Percentiles rank a stretch among this genome's conserved stretches.
phyloP scores from a whole-genome alignment of 1,284 basidiomycete species.

The Papiliotrema flavescens region DNA sequence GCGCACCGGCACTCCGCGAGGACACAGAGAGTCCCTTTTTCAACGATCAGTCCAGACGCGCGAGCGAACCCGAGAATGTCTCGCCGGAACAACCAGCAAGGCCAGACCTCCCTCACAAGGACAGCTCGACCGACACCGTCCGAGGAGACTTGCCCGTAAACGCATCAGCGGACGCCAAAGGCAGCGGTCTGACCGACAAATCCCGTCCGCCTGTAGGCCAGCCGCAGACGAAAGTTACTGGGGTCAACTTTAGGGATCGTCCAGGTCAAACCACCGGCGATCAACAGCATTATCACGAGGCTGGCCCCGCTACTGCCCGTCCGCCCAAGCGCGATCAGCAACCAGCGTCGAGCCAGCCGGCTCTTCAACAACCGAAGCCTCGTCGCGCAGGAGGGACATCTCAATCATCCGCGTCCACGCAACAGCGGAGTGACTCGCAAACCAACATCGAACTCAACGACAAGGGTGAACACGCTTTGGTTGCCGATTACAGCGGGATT shows the following conservation, averaged over 20 bases:
- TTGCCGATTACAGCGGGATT: conserved; percentile 35
- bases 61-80: conserved; percentile 8
- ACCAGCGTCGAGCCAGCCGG: neutral
- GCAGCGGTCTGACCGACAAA: conserved; percentile 23
- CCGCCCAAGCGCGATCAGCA: neutral
- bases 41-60: conserved; percentile 1
- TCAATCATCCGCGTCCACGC: neutral
- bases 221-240: conserved; percentile 10
- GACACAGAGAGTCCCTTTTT: conserved; percentile 13
- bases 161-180: conserved; percentile 14
- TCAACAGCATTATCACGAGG: conserved; percentile 4
- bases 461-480: conserved; percentile 17
- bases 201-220: conserved; percentile 26
- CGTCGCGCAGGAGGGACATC: neutral
- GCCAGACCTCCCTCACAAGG: conserved; percentile 2
- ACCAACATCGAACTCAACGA: conserved; percentile 26
- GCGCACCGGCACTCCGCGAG: conserved; percentile 4
- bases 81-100: neutral
- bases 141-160: conserved; percentile 12
- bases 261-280: conserved; percentile 9
- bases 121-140: conserved; percentile 9
- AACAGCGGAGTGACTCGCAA: conserved; percentile 2
- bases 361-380: neutral
- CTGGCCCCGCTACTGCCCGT: neutral
- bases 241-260: conserved; percentile 21